phyloP scores from a whole-genome alignment of 257 asterid genomes.

The Datura wrightii region DNA sequence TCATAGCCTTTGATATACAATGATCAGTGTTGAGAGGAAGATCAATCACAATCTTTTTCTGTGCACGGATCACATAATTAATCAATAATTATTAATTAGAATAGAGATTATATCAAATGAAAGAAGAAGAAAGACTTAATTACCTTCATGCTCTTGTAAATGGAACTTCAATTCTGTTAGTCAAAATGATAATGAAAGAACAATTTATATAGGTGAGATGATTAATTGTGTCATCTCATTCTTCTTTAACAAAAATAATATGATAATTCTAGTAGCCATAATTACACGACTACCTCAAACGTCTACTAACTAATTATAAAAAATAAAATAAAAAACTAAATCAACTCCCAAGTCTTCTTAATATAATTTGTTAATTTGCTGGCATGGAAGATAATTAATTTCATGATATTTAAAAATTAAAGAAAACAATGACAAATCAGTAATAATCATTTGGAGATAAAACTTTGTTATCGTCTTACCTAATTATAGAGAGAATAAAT shows the following conservation, averaged over 20 bases:
- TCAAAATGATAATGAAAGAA: conserved; percentile 28
- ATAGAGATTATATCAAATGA: not conserved
- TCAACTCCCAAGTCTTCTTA: not conserved
- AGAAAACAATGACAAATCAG: not conserved
- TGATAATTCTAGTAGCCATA: not conserved
- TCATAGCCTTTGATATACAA: conserved; percentile 41
- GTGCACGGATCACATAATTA: not conserved
- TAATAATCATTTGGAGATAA: not conserved
- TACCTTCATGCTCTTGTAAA: conserved; percentile 22
- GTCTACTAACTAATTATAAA: not conserved
- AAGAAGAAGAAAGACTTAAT: not conserved
- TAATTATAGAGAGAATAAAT: not conserved
- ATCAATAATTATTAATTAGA: not conserved
- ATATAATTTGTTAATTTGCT: not conserved
- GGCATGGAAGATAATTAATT: not conserved
- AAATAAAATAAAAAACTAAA: too few species aligned
- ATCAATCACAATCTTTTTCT: conserved; percentile 37
- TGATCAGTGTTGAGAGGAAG: conserved; percentile 13
- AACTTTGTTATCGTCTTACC: not conserved
- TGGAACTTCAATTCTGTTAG: conserved; percentile 2
- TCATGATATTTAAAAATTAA: not conserved
- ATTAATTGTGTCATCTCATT: not conserved
- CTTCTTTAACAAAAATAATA: not conserved
- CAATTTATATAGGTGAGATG: not conserved
- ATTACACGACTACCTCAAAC: not conserved